phyloP scores from a whole-genome alignment of 306 rosid genomes.

The Malus fusca region DNA sequence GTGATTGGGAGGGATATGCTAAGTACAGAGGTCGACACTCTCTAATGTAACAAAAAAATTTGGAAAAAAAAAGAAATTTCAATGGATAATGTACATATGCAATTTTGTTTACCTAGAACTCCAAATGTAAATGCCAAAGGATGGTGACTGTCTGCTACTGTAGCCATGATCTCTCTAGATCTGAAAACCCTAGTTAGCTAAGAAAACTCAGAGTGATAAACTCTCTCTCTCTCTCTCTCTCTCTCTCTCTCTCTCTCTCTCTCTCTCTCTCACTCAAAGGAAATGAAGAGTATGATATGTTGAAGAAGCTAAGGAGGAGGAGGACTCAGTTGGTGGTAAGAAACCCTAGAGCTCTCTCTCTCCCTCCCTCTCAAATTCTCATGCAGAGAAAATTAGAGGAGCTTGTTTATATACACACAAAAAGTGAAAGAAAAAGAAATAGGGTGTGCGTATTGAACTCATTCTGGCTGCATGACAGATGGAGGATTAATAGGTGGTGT shows the following conservation, averaged over 20 bases:
- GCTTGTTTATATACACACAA: constrained; percentile 20
- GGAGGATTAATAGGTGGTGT: constrained; percentile 53
- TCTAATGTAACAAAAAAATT: not conserved
- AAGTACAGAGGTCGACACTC: not conserved
- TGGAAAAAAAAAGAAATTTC: not conserved
- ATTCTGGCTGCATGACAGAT: constrained; percentile 43
- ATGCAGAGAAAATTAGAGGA: constrained; percentile 19
- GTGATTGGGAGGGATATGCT: not conserved
- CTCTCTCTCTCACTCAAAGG: not conserved
- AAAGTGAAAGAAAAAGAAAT: not conserved
- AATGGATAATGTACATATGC: not conserved
- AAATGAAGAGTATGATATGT: not conserved
- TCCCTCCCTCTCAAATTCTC: not conserved
- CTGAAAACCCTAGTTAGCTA: not conserved
- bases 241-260: too few relatives aligned
- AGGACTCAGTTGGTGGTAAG: constrained; percentile 3
- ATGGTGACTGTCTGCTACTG: constrained; percentile 21
- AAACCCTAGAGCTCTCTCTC: constrained; percentile 21
- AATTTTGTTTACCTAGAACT: constrained; percentile 44
- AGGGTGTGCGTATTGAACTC: constrained; percentile 20
- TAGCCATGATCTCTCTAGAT: constrained; percentile 20
- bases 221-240: too few relatives aligned
- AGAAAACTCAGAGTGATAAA: not conserved
- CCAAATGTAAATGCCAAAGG: constrained; percentile 65
- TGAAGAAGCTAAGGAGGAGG: constrained; percentile 8